Evolutionary conservation across 1,139 yeast species (phyloP).

Genomic region (Petasospora rhodanensis): DNA sequence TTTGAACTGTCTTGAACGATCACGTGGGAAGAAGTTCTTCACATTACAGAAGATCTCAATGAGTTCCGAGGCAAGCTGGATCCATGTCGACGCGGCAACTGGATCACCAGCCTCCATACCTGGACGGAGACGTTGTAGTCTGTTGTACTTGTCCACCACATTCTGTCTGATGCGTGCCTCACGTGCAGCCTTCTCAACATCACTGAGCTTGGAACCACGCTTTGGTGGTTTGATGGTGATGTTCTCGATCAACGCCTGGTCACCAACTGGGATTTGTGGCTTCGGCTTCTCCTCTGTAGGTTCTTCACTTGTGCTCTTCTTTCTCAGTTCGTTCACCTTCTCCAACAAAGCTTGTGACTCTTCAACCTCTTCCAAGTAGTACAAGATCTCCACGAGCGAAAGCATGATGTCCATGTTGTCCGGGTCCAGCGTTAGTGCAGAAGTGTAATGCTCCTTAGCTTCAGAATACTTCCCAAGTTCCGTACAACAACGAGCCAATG

Average conservation of each 20-base stretch:
- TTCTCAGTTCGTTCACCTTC: slow-evolving; percentile 42
- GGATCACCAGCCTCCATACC: slow-evolving; percentile 50
- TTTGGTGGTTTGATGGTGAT: slow-evolving; percentile 27
- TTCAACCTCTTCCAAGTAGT: slow-evolving; percentile 61
- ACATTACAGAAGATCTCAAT: slow-evolving; percentile 79
- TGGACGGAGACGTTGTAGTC: slow-evolving; percentile 55
- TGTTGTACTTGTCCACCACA: slow-evolving; percentile 60
- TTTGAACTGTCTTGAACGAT: slow-evolving; percentile 61
- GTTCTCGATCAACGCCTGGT: slow-evolving; percentile 35
- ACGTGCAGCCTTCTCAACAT: slow-evolving; percentile 52
- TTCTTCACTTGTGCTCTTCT: slow-evolving; percentile 11
- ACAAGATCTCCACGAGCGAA: slow-evolving; percentile 77
- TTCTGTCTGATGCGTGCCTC: slow-evolving; percentile 55
- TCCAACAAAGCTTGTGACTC: slow-evolving; percentile 55
- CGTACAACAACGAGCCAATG: slow-evolving; percentile 74
- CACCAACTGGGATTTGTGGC: slow-evolving; percentile 7
- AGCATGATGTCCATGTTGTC: slow-evolving; percentile 68
- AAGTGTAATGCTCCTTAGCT: slow-evolving; percentile 63
- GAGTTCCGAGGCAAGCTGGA: slow-evolving; percentile 75
- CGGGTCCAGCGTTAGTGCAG: slow-evolving; percentile 55
- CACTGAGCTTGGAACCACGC: slow-evolving; percentile 39
- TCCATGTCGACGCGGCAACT: slow-evolving; percentile 74
- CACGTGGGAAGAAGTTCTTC: slow-evolving; percentile 72
- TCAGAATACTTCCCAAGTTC: slow-evolving; percentile 66
- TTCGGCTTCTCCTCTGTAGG: slow-evolving; percentile 5